Evolutionary conservation across 2,329 filamentous ascomycete species (phyloP).

Genomic region (Trichoderma endophyticum): DNA sequence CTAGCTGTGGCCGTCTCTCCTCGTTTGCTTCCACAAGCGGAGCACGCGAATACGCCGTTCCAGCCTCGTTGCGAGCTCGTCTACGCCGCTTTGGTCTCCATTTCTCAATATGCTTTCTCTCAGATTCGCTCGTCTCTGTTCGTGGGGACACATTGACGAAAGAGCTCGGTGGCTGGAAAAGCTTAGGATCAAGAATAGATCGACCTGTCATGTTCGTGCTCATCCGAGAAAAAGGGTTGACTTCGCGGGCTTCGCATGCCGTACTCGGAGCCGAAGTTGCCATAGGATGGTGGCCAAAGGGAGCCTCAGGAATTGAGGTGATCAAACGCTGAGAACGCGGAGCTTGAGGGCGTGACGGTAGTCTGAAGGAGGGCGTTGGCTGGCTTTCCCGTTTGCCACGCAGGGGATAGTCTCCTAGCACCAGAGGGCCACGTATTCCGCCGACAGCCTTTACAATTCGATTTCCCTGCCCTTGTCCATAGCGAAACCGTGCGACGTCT

Average conservation of each 20-base stretch:
- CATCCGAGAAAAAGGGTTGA: background rate
- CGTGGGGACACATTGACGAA: background rate
- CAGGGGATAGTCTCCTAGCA: background rate
- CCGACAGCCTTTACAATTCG: background rate
- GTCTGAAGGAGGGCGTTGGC: background rate
- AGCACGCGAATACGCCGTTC: background rate
- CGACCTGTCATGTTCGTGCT: background rate
- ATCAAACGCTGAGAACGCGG: conserved; percentile 23
- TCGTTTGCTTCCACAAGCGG: background rate
- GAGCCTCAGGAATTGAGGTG: background rate
- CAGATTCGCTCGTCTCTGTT: background rate
- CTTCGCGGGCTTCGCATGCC: background rate
- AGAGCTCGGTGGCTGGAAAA: background rate
- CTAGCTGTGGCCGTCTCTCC: background rate
- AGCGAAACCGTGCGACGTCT: conserved; percentile 11
- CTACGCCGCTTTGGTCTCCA: conserved; percentile 14
- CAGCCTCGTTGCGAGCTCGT: background rate
- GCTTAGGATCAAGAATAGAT: background rate
- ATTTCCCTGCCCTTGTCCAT: background rate
- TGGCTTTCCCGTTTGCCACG: background rate
- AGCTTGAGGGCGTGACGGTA: conserved; percentile 23
- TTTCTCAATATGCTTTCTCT: background rate
- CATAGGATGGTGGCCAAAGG: background rate
- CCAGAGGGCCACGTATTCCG: background rate
- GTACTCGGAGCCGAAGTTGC: background rate